A percentile compares a stretch with the other conserved stretches of the same genome.
phyloP scores from a whole-genome alignment of 345 rosid species.

The Syzygium aromaticum region DNA sequence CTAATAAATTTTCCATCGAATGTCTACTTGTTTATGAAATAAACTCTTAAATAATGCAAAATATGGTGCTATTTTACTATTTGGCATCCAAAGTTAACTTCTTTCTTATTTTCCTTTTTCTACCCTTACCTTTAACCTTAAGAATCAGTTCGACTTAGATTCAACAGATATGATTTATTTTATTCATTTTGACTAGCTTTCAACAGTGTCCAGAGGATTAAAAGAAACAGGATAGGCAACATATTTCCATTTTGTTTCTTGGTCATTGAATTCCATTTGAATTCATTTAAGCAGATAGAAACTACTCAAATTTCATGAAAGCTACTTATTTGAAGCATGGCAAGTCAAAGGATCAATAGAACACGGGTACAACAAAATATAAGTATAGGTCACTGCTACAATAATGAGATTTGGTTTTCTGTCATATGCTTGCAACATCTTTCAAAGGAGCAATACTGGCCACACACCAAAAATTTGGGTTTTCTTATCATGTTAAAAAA shows the following conservation, averaged over 20 bases:
- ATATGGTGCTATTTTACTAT: not conserved
- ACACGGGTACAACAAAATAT: not conserved
- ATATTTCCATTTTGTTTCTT: not conserved
- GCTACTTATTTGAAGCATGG: not conserved
- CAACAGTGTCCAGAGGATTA: not conserved
- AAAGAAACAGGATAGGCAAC: not conserved
- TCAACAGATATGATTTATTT: not conserved
- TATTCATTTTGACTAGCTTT: not conserved
- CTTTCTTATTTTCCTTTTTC: not conserved
- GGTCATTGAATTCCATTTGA: not conserved
- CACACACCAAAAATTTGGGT: not conserved
- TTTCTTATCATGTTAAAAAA: not conserved
- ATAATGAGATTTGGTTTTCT: not conserved
- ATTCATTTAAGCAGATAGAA: not conserved
- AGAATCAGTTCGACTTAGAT: not conserved
- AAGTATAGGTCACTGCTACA: not conserved
- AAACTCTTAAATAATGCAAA: not conserved
- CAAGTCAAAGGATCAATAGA: not conserved
- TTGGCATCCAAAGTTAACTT: not conserved
- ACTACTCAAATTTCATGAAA: not conserved
- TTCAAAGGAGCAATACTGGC: not conserved
- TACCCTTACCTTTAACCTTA: not conserved
- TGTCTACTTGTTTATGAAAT: not conserved
- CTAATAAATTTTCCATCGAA: fast-evolving
- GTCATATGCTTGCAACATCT: not conserved